A percentile compares a stretch with the other conserved stretches of the same genome.
Evolutionary conservation across 2,329 filamentous ascomycete species (phyloP).

Genomic region (Cercospora citrullina): DNA sequence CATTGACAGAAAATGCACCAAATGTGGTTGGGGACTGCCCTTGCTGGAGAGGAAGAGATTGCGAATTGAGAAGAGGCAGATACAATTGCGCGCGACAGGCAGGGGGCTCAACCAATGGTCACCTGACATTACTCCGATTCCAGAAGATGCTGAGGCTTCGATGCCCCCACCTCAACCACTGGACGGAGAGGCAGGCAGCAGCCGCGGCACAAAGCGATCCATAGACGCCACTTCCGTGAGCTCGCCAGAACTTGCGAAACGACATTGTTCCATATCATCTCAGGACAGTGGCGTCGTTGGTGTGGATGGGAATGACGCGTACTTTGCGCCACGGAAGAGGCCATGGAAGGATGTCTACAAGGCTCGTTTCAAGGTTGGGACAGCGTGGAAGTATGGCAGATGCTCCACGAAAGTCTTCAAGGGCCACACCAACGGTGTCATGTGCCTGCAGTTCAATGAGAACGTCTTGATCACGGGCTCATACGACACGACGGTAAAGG

Average conservation of each 20-base stretch:
- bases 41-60: constrained; percentile 84
- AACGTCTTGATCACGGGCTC: constrained; percentile 90
- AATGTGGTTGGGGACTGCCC: constrained; percentile 93
- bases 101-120: constrained; percentile 57
- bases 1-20: constrained; percentile 88
- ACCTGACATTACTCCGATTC: constrained; percentile 51
- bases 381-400: constrained; percentile 95
- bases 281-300: constrained; percentile 16
- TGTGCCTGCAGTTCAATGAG: constrained; percentile 78
- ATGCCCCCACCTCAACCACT: constrained; percentile 14
- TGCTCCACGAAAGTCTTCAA: constrained; percentile 81
- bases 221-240: constrained; percentile 24
- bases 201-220: constrained; percentile 26
- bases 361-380: constrained; percentile 91
- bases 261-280: constrained; percentile 29
- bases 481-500: constrained; percentile 91
- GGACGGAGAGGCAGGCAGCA: constrained; percentile 9
- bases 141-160: constrained; percentile 37
- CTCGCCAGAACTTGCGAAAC: constrained; percentile 33
- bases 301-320: constrained; percentile 41
- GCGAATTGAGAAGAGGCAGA: constrained; percentile 82
- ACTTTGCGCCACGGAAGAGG: constrained; percentile 55
- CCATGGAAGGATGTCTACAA: constrained; percentile 98
- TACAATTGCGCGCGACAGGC: constrained; percentile 67
- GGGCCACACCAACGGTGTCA: constrained; percentile 85